A percentile compares a stretch with the other conserved stretches of the same genome.
phyloP scores from a whole-genome alignment of 495 filamentous ascomycete genomes.

The Lepidopterella palustris region DNA sequence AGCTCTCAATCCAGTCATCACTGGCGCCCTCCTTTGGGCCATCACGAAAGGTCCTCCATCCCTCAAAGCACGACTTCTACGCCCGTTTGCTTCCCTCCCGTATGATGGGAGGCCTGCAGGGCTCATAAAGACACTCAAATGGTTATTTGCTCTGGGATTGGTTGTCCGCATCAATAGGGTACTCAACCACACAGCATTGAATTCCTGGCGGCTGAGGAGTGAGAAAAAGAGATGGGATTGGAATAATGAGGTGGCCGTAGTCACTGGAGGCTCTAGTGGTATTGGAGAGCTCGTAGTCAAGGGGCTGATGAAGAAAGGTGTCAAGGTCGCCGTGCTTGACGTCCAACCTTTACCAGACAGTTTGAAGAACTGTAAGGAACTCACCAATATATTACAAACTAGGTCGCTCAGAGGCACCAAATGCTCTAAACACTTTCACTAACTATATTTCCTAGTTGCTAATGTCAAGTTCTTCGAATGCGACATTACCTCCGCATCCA shows the following conservation, averaged over 20 bases:
- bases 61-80: conserved; percentile 9
- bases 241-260: conserved; percentile 48
- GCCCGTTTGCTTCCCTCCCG: conserved; percentile 1
- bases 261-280: conserved; percentile 54
- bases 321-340: conserved; percentile 44
- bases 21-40: conserved; percentile 15
- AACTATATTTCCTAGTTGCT: conserved; percentile 5
- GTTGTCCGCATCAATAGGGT: conserved; percentile 39
- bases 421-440: background rate
- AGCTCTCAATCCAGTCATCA: conserved; percentile 19
- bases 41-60: conserved; percentile 14
- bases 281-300: conserved; percentile 49
- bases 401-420: too few species aligned
- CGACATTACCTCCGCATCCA: conserved; percentile 47
- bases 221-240: conserved; percentile 34
- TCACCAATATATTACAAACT: background rate
- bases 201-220: conserved; percentile 43
- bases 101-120: conserved; percentile 1
- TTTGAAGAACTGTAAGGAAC: conserved; percentile 19
- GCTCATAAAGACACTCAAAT: conserved; percentile 22
- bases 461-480: conserved; percentile 42
- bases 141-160: conserved; percentile 30
- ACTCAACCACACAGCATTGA: conserved; percentile 42
- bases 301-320: conserved; percentile 40
- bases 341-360: conserved; percentile 16